Evolutionary conservation across 1,139 yeast species (phyloP), one percentile per base, ranked within the genome.

Genomic region (Lodderomyces metapsilosis): DNA sequence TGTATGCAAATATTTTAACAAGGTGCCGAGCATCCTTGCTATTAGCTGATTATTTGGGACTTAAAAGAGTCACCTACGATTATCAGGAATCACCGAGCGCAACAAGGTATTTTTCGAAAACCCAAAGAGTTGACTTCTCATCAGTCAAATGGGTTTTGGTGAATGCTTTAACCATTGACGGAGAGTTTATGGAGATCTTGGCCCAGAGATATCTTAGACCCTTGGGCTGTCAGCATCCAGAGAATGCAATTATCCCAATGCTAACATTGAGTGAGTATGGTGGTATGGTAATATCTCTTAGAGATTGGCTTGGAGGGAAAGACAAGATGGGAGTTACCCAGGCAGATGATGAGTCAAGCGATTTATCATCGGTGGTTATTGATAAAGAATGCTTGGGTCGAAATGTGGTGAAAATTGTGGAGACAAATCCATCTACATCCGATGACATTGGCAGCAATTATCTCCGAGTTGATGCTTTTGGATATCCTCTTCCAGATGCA

Each of bases 181-280:
- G 96, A 3, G 98, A 92, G 52, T 92, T 92, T 52, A 82, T 89
- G 54, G 95, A 88, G 52, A 82, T 92, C 56, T 68, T 92, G 37
- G 81, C 95, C n/a, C 94, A 89, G 52, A 75, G 98, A 47, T 92
- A 95, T 87, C 71, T 92, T 42, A 78, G 84, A 48, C 98, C 98
- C 2, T 65, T 92, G 44, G 98, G 98, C 0, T 89, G 95, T 56
- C 77, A 71, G 42, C 79, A 78, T 41, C 85, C 95, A 0, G 77
- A 85, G 34, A 80, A 82, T 44, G 88, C 91, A 2, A 83, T 91
- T 21, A 84, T 96, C 1, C 99, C 99, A 0, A 78, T 94, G 74
- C 69, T 94, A 36, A 87, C 97, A 0, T 66, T 92, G 41, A 81
- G 88, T 50, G 98, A 92, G 56, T 95, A 89, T 56, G 98, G 98